Evolutionary conservation across 768 basidiomycete genomes (phyloP), one percentile per base, ranked within the genome.

Genomic region (Phlegmacium glaucopus): DNA sequence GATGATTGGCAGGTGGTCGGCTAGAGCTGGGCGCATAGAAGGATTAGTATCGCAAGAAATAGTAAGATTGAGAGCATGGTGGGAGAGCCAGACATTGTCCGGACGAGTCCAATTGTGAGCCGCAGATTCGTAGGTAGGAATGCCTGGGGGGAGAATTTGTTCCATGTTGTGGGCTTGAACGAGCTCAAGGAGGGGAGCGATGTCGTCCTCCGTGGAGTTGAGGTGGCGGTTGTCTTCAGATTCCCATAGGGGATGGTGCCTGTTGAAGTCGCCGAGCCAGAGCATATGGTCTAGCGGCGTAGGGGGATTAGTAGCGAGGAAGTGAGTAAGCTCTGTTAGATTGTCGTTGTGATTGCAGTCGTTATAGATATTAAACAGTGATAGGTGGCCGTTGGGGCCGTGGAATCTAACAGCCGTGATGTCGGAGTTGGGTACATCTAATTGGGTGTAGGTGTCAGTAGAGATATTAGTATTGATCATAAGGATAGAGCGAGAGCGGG

Each of bases 1-100:
- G 9, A 60, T 16, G 2, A 72, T 61, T 0, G 67, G 69, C 8
- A 67, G 52, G 39, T 72, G 70, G 56, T 72, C 68, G 0, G 69
- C 60, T 1, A 50, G 48, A 0, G 54, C 47, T 0, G 58, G 60
- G 0, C 46, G 45, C 2, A 25, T 18, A 59, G 63, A 1, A 73
- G 57, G 0, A 56, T 52, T 61, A 63, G 59, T 5, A 50, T 44
- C 59, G 70, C 57, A 13, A 53, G 44, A n/a, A 56, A n/a, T n/a
- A n/a, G n/a, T n/a, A n/a, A n/a, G n/a, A n/a, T n/a, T n/a, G n/a
- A n/a, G n/a, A n/a, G n/a, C n/a, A n/a, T n/a, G n/a, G n/a, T n/a
- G n/a, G n/a, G n/a, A n/a, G n/a, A n/a, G n/a, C n/a, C n/a, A n/a
- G n/a, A n/a, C n/a, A n/a, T n/a, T n/a, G n/a, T n/a, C n/a, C n/a